Base-by-base conservation (phyloP, 306 rosid species). In the Vigna angularis region DNA sequence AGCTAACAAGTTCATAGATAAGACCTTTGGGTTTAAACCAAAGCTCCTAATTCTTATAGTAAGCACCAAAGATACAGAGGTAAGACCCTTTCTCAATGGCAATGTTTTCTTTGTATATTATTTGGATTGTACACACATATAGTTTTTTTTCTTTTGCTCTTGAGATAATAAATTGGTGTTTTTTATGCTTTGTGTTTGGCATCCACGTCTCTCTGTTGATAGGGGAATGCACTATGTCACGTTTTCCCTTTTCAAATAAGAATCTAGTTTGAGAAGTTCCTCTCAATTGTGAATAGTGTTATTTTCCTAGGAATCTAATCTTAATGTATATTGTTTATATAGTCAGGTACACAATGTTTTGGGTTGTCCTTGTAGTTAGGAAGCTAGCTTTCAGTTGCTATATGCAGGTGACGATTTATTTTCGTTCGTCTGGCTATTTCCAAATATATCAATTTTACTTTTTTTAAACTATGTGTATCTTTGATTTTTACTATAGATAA, bases 181-280 rank as follows among this genome's bases (percentile, higher is more conserved):
- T 80, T 7, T 70, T 2, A 28, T 80, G 50, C 76, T 38, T 61
- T 81, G 38, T 51, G 38, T 74, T 85, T 80, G 87, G 81, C 88
- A 95, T 97, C 98, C 98, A 62, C 93, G 98, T 53, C 92, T 95
- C 17, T 95, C 91, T 61, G 97, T 95, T 69, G 98, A 97, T 20
- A 88, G 98, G 88, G 98, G 98, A 85, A 95, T 95, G 98, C 98
- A 95, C 75, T 97, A 95, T 90, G 86, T 98, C 81, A 81, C 97
- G 42, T 83, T 90, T 79, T 90, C 97, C 34, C 97, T 94, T 81
- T 88, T 92, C 89, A 92, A 92, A 97, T 94, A 90, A 83, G 97
- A 76, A 18, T 75, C n/a, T 47, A 55, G 76, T 58, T 84, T 26
- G n/a, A 58, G 34, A 74, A 49, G 53, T 66, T 76, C 63, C 26